A percentile compares a stretch with the other conserved stretches of the same genome.
Evolutionary conservation across 2,329 filamentous ascomycete species (phyloP).

Genomic region (Xylariales sp.): DNA sequence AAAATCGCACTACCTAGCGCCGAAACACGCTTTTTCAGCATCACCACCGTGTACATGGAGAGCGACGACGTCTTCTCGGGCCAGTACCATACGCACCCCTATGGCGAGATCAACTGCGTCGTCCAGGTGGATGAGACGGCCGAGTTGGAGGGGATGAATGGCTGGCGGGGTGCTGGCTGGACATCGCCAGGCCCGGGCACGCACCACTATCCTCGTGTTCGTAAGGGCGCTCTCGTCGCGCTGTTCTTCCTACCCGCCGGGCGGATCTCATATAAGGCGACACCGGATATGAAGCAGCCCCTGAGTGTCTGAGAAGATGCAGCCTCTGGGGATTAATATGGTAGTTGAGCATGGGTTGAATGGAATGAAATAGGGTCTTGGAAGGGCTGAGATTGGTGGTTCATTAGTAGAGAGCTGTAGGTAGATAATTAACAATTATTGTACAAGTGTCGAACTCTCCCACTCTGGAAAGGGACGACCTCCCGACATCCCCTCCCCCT

Average conservation of each 20-base stretch:
- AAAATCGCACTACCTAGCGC: conserved; percentile 59
- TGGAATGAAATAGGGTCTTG: not conserved
- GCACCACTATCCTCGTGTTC: conserved; percentile 66
- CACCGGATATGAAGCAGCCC: conserved; percentile 57
- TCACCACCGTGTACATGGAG: conserved; percentile 70
- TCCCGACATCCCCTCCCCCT: not conserved
- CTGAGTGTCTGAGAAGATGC: conserved; percentile 23
- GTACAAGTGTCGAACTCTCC: conserved; percentile 20
- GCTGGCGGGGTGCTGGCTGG: conserved; percentile 68
- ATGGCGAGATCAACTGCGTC: conserved; percentile 67
- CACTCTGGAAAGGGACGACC: not conserved
- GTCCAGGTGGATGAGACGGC: conserved; percentile 61
- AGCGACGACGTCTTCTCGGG: conserved; percentile 60
- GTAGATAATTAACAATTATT: conserved; percentile 19
- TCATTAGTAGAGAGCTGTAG: conserved; percentile 17
- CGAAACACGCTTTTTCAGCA: conserved; percentile 63
- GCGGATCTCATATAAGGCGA: conserved; percentile 62
- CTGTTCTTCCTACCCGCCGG: conserved; percentile 68
- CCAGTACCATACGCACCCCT: conserved; percentile 65
- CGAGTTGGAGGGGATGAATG: conserved; percentile 66
- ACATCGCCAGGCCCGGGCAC: conserved; percentile 65
- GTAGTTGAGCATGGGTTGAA: not conserved
- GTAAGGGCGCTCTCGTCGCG: conserved; percentile 62
- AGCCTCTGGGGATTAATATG: not conserved
- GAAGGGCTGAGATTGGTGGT: not conserved